phyloP scores from a whole-genome alignment of 805 yeast genomes.

The Monosporozyma siamensis region DNA sequence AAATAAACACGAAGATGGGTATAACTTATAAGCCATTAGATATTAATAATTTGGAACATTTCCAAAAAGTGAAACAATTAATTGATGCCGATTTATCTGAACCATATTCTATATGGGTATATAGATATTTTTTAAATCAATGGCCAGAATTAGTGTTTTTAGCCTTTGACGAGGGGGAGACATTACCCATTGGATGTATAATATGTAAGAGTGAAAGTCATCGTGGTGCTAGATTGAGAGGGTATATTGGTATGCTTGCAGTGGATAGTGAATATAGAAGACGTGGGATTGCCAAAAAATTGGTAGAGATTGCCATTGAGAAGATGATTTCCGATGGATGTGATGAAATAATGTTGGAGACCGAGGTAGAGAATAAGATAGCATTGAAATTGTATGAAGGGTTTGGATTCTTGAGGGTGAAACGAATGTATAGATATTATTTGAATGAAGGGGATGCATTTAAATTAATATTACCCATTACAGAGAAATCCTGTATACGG shows the following conservation, averaged over 20 bases:
- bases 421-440: slow-evolving; percentile 78
- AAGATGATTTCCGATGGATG: slow-evolving; percentile 56
- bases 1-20: too few relatives aligned
- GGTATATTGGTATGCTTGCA: slow-evolving; percentile 94
- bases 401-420: slow-evolving; percentile 64
- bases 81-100: slow-evolving; percentile 75
- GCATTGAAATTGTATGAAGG: slow-evolving; percentile 65
- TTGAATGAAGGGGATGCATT: slow-evolving; percentile 90
- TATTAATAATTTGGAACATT: slow-evolving; percentile 27
- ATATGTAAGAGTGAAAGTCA: slow-evolving; percentile 77
- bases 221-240: slow-evolving; percentile 57
- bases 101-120: slow-evolving; percentile 90
- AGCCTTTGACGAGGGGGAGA: slow-evolving; percentile 36
- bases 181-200: slow-evolving; percentile 63
- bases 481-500: slow-evolving; percentile 46
- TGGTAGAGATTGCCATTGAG: slow-evolving; percentile 54
- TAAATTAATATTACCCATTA: slow-evolving; percentile 73
- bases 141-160: slow-evolving; percentile 83
- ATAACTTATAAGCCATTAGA: slow-evolving; percentile 21
- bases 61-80: slow-evolving; percentile 43
- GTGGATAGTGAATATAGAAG: slow-evolving; percentile 67
- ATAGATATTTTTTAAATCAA: slow-evolving; percentile 76
- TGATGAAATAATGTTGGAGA: slow-evolving; percentile 89
- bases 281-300: slow-evolving; percentile 66
- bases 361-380: slow-evolving; percentile 72